Base-by-base conservation (phyloP, 1,284 basidiomycete genomes). In the Sparassis latifolia region DNA sequence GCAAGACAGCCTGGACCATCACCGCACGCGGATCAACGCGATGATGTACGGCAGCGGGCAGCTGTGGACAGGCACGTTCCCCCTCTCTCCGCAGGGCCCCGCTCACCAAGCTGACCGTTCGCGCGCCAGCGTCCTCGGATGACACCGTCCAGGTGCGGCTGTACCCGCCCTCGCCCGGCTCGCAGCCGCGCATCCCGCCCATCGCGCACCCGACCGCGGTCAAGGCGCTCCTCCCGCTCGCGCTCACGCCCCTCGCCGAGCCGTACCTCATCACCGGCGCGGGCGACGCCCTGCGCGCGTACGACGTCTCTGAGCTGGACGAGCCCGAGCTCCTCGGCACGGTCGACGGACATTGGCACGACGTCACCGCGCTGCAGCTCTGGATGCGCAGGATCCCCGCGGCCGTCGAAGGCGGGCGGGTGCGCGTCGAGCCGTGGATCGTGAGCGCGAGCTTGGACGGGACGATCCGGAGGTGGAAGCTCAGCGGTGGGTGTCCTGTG, bases 261-360 rank as follows among this genome's bases (percentile, higher is more conserved):
- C 79, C 84, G 3, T 86, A 90, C 60, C 65, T 92, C 4, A 65
- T 95, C 45, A 91, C 88, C 4, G 92, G 85, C 33, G 77, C 89
- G 2, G 93, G 91, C 44, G 93, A 96, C 62, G 68, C 82, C 43
- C 80, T 97, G 47, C 78, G 86, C 20, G 71, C 88, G 30, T 90
- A 82, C 57, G 86, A 89, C 60, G 64, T 87, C 42, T 82, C 83
- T 2, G 72, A 76, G 1, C 70, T 72, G 28, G 75, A 83, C 33
- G 78, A 83, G 55, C 82, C 82, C 1, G 84, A 87, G 55, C 67
- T 88, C 39, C 64, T 90, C 20, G 73, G 82, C 12, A 76, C 80
- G 56, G 69, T 91, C 5, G 86, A 93, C 56, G 92, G 80, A 4
- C 94, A 97, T 65, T 92, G 86, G 79, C 89, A 91, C 56, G 89